These are phyloP conservation scores for Backusella sp. DNA, from an alignment of 192 early-diverging fungal species.

Conservation along the genomic window DNA sequence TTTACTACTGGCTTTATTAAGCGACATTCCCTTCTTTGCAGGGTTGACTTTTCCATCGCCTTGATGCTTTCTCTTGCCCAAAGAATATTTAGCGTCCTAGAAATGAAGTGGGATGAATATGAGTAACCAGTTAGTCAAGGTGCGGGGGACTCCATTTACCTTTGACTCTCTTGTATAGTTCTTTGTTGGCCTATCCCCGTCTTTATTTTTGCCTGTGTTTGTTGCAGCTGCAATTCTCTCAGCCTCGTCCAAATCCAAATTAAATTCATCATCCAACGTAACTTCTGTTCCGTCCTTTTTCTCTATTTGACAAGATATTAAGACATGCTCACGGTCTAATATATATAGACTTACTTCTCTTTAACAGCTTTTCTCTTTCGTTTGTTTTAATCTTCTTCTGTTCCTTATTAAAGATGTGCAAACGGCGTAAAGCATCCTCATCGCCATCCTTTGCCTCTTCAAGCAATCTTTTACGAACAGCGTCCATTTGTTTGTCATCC, in stretches of 20 bases:
- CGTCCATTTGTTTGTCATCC: conserved; percentile 87
- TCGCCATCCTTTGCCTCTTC: conserved; percentile 78
- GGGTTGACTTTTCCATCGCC: not conserved
- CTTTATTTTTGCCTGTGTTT: not conserved
- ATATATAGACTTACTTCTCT: conserved; percentile 66
- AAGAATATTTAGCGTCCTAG: conserved; percentile 13
- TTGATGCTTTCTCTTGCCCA: conserved; percentile 2
- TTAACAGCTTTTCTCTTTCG: conserved; percentile 80
- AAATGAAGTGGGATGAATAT: not conserved
- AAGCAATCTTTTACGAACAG: conserved; percentile 59
- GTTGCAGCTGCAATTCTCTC: conserved; percentile 14
- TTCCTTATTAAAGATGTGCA: conserved; percentile 95
- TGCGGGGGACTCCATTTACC: not conserved
- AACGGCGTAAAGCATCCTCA: conserved; percentile 78
- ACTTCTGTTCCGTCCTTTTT: conserved; percentile 45
- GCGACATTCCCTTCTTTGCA: conserved; percentile 10
- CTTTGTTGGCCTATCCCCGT: conserved; percentile 4
- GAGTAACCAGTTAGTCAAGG: too few species aligned
- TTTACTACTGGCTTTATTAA: conserved; percentile 5
- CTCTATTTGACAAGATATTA: conserved; percentile 34
- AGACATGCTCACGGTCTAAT: not conserved
- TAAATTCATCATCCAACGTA: conserved; percentile 62
- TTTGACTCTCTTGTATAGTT: conserved; percentile 13
- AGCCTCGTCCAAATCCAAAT: conserved; percentile 57
- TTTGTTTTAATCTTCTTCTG: conserved; percentile 76